Evolutionary conservation across 495 filamentous ascomycete genomes (phyloP).

Genomic region (Hamigera avellanea): DNA sequence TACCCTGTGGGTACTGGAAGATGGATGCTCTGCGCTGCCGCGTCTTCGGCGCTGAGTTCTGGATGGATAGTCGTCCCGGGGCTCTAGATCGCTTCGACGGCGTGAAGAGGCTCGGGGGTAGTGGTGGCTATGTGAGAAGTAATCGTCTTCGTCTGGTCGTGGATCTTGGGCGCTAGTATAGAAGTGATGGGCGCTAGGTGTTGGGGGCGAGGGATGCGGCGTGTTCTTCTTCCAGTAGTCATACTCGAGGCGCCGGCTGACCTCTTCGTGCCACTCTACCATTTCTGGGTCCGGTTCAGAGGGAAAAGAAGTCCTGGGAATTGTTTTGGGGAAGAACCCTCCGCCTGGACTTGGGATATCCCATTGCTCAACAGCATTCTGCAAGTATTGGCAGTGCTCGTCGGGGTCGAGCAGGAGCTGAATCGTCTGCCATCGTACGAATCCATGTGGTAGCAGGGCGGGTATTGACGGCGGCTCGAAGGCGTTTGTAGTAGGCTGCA

Average conservation of each 20-base stretch:
- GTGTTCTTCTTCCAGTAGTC: constrained; percentile 28
- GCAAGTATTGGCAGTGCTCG: constrained; percentile 75
- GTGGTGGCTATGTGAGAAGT: constrained; percentile 10
- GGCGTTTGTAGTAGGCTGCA: constrained; percentile 58
- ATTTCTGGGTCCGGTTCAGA: constrained; percentile 62
- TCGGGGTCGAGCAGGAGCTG: constrained; percentile 81
- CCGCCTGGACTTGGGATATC: constrained; percentile 62
- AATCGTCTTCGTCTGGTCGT: constrained; percentile 19
- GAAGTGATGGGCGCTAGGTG: constrained; percentile 11
- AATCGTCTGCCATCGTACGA: constrained; percentile 89
- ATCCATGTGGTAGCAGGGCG: constrained; percentile 70
- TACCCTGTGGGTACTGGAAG: constrained; percentile 11
- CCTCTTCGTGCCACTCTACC: constrained; percentile 70
- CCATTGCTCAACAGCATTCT: constrained; percentile 68
- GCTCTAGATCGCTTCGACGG: neutral
- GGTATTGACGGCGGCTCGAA: constrained; percentile 69
- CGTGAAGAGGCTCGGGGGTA: constrained; percentile 1
- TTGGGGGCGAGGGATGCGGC: constrained; percentile 16
- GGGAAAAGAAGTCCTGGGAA: constrained; percentile 72
- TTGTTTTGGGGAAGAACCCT: constrained; percentile 62
- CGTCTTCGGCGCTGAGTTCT: constrained; percentile 7
- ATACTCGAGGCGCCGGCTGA: constrained; percentile 33
- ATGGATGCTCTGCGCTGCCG: constrained; percentile 17
- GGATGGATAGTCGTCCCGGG: neutral
- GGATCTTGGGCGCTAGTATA: constrained; percentile 22